phyloP scores from a whole-genome alignment of 495 filamentous ascomycete genomes.

The Gamarada debralockiae region DNA sequence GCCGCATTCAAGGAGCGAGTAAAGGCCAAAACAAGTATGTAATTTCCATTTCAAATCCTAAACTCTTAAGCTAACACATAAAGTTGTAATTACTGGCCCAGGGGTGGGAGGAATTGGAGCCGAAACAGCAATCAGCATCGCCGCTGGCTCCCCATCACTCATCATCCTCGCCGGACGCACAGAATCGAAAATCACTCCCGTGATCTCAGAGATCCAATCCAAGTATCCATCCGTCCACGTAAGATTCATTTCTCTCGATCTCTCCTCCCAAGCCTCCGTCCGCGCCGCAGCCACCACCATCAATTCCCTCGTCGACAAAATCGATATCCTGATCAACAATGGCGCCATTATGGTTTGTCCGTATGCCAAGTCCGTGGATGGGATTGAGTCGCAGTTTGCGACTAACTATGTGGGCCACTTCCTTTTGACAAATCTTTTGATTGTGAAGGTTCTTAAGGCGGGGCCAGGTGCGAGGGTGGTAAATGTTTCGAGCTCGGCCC shows the following conservation, averaged over 20 bases:
- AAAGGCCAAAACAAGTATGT: neutral
- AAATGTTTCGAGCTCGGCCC: conserved; percentile 38
- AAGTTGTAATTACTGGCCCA: conserved; percentile 41
- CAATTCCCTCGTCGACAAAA: conserved; percentile 38
- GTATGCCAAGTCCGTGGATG: conserved; percentile 20
- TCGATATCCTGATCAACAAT: conserved; percentile 69
- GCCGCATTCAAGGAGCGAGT: neutral
- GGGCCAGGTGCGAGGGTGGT: conserved; percentile 35
- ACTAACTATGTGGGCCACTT: conserved; percentile 58
- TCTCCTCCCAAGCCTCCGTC: conserved; percentile 43
- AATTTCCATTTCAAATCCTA: too few species aligned
- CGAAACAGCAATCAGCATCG: conserved; percentile 42
- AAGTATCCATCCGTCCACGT: conserved; percentile 8
- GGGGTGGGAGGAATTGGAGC: conserved; percentile 42
- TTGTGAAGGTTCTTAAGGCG: conserved; percentile 32
- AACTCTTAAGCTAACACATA: conserved; percentile 4
- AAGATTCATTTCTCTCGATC: conserved; percentile 40
- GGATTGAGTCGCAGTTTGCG: conserved; percentile 55
- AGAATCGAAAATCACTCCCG: conserved; percentile 33
- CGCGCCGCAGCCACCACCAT: conserved; percentile 47
- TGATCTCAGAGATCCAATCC: conserved; percentile 25
- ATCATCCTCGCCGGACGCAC: conserved; percentile 41
- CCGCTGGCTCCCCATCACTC: conserved; percentile 34
- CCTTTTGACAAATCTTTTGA: conserved; percentile 51
- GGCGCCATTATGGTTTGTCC: conserved; percentile 38